Percentiles rank a stretch among this genome's conserved stretches.
Evolutionary conservation across 208 protist species (phyloP).

Genomic region (Trypanosoma grayi): DNA sequence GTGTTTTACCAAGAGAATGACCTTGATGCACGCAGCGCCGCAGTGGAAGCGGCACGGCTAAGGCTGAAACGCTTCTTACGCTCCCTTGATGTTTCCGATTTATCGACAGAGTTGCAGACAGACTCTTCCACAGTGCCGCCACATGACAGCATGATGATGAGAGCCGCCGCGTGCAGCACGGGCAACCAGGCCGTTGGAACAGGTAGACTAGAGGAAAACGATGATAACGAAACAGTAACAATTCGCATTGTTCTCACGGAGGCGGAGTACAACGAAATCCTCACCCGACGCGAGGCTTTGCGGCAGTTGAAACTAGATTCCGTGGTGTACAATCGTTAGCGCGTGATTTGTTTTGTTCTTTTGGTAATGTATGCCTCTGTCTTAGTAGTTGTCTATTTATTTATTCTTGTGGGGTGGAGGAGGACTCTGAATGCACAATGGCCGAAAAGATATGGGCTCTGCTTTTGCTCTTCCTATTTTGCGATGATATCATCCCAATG

Average conservation of each 20-base stretch:
- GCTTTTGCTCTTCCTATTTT: too few relatives aligned
- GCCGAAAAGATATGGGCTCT: too few relatives aligned
- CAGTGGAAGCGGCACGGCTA: constrained; percentile 9
- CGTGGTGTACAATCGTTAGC: constrained; percentile 6
- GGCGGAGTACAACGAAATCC: constrained; percentile 20
- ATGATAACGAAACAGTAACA: constrained; percentile 1
- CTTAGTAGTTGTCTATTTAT: not conserved
- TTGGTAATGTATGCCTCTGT: not conserved
- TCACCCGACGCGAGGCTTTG: constrained; percentile 19
- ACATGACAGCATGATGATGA: not conserved
- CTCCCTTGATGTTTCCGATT: constrained; percentile 1
- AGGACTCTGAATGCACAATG: too few relatives aligned
- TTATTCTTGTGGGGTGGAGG: too few relatives aligned
- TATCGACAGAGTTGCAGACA: not conserved
- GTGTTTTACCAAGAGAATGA: constrained; percentile 28
- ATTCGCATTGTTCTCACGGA: constrained; percentile 18
- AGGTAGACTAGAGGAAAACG: not conserved
- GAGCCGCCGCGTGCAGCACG: not conserved
- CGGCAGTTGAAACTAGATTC: constrained; percentile 20
- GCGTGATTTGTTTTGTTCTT: not conserved
- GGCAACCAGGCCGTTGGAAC: not conserved
- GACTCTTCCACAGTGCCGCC: not conserved
- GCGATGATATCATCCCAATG: too few relatives aligned
- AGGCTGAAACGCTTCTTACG: constrained; percentile 23
- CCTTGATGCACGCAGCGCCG: constrained; percentile 20